Base-by-base conservation (phyloP, 2,329 filamentous ascomycete species). In the Sordariomycetes sp. region DNA sequence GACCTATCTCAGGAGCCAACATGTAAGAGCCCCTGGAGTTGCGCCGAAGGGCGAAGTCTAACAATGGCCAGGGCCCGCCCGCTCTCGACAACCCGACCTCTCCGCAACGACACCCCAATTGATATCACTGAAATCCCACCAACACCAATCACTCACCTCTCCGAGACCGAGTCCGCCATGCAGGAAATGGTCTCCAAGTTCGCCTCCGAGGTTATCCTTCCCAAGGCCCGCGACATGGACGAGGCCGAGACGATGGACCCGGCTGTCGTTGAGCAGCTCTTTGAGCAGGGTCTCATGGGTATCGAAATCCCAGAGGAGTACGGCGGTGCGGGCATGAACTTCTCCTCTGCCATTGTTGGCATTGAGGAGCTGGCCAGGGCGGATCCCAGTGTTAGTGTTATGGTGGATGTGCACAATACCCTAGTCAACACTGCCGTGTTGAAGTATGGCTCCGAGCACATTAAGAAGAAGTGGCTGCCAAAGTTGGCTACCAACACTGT, bases 371-470 rank as follows among this genome's bases (percentile, higher is more conserved):
- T 98, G 40, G 92, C 92, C 1, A 76, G 87, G 37, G 84, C 94
- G 14, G 92, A 98, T 53, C 92, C 92, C 26, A 93, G 85, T 45
- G 92, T 98, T 42, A 90, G 85, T 51, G 92, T 98, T 42, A 64
- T 98, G 67, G 86, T 88, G 37, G 92, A 98, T 58, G 92, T 98
- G 16, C 92, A 98, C 70, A 98, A 98, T 64, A 98, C 92, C 1
- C 71, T 98, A 33, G 90, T 94, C 59, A 95, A 95, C 66, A 96
- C 90, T 3, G 84, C 87, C 11, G 71, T 98, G 37, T 55, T 95
- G 50, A 93, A 87, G 57, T 93, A 82, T 58, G 92, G 80, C 21
- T 86, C 78, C 46, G 70, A 76, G 41, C 73, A 79, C 48, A 63
- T 83, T 40, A 85, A 93, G 74, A 82, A 83, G 61, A 83, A 83